Percentiles rank a stretch among this genome's conserved stretches.
Evolutionary conservation across 176 grass and related monocot genomes (phyloP).

Genomic region (Oryza meyeriana): DNA sequence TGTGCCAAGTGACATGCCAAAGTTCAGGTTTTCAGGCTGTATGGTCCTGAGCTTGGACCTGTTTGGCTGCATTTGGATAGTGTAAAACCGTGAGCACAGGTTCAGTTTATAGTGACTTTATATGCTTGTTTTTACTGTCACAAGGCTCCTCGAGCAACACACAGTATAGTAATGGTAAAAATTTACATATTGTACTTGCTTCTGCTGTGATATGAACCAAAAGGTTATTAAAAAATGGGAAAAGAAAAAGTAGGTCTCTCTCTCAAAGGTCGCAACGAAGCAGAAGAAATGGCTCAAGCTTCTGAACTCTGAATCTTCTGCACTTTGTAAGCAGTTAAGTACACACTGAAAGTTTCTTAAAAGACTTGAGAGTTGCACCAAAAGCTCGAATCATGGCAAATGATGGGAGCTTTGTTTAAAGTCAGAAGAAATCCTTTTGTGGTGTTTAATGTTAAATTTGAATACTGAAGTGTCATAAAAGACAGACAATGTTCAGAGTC

Average conservation of each 20-base stretch:
- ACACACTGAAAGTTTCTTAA: slow-evolving; percentile 8
- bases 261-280: neutral
- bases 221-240: neutral
- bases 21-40: neutral
- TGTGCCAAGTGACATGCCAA: neutral
- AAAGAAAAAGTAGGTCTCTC: neutral
- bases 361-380: neutral
- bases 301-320: neutral
- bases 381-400: slow-evolving; percentile 24
- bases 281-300: neutral
- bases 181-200: neutral
- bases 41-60: slow-evolving; percentile 3
- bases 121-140: neutral
- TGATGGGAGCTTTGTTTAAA: neutral
- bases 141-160: neutral
- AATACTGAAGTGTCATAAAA: neutral
- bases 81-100: neutral
- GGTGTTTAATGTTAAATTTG: neutral
- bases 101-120: neutral
- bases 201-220: neutral
- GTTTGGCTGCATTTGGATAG: neutral
- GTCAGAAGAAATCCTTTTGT: neutral
- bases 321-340: neutral
- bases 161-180: neutral
- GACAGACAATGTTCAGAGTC: neutral